Base-by-base conservation (phyloP, 2,329 filamentous ascomycete species). In the Phaeosphaeriaceae sp. region DNA sequence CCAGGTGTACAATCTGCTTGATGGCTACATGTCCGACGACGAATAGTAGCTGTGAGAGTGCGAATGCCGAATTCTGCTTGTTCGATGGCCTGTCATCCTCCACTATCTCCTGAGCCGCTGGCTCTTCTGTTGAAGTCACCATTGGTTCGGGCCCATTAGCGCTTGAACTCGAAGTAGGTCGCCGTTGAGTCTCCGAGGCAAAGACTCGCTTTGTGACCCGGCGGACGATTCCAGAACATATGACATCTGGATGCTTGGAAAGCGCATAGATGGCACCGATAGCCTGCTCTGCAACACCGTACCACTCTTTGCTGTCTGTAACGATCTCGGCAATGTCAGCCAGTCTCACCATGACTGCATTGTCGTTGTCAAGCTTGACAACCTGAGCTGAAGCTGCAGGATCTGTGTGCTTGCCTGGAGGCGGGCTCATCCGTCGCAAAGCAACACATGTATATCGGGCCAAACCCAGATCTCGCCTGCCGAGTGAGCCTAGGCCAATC, bases 1-100 rank as follows among this genome's bases (percentile, higher is more conserved):
- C 95, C 11, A 99, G 86, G 75, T 99, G 95, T 0, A 99, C 96
- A 68, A 99, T 99, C 75, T 99, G 96, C 80, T 99, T 99, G 74
- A 99, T 95, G 15, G 95, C 95, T 48, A 98, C 91, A 72, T 99
- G 95, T 0, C 95, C 95, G 27, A 98, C 94, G 36, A 97, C 90
- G 74, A 98, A 98, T 0, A 99, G 84, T 1, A 99, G 85, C 71
- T 98, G 95, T 0, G 95, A 97, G 1, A 99, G 83, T 0, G 87
- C 89, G 48, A 93, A 85, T 1, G 92, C 88, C 4, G 89, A 86
- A 66, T 89, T 91, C 27, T 89, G 86, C 70, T 84, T 87, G 52
- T 68, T 71, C 17, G 58, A 51, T 13, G 61, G 62, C 46, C 58
- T 31, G 9, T 82, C 78, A 19, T 66, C 56, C 13, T 57, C 57